phyloP scores from a whole-genome alignment of 192 early-diverging fungal species.

The Rhizophagus clarus region DNA sequence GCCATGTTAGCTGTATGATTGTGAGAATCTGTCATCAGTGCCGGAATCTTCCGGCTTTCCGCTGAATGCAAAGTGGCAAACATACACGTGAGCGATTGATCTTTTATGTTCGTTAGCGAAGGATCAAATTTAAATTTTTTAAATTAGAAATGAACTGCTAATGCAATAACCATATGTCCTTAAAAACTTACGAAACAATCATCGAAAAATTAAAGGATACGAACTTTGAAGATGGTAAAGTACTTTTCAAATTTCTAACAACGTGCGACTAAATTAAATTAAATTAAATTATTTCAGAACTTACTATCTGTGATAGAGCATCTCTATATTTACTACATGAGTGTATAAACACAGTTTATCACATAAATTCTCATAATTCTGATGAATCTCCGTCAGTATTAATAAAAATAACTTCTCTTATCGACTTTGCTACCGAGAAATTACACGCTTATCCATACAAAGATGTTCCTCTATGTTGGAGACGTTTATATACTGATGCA shows the following conservation, averaged over 20 bases:
- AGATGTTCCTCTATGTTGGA: slow-evolving; percentile 54
- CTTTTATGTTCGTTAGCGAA: too few relatives aligned
- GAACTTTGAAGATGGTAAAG: not conserved
- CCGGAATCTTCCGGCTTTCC: too few relatives aligned
- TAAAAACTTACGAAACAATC: not conserved
- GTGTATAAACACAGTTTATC: not conserved
- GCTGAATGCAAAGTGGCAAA: too few relatives aligned
- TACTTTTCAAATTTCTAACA: not conserved
- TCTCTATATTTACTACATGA: slow-evolving; percentile 8
- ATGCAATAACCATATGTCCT: too few relatives aligned
- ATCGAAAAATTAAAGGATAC: not conserved
- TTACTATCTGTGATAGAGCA: not conserved
- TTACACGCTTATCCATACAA: slow-evolving; percentile 48
- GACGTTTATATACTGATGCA: slow-evolving; percentile 52
- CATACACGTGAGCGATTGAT: too few relatives aligned
- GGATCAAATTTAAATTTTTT: too few relatives aligned
- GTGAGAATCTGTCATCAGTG: too few relatives aligned
- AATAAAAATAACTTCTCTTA: slow-evolving; percentile 24
- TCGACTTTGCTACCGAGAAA: slow-evolving; percentile 42
- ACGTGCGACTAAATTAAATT: not conserved
- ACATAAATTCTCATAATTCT: not conserved
- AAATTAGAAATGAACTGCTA: too few relatives aligned
- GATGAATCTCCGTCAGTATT: slow-evolving; percentile 14
- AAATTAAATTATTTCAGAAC: not conserved
- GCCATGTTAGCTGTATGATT: too few relatives aligned